phyloP scores from a whole-genome alignment of 2,329 filamentous ascomycete genomes.

The Talaromyces albobiverticillius region DNA sequence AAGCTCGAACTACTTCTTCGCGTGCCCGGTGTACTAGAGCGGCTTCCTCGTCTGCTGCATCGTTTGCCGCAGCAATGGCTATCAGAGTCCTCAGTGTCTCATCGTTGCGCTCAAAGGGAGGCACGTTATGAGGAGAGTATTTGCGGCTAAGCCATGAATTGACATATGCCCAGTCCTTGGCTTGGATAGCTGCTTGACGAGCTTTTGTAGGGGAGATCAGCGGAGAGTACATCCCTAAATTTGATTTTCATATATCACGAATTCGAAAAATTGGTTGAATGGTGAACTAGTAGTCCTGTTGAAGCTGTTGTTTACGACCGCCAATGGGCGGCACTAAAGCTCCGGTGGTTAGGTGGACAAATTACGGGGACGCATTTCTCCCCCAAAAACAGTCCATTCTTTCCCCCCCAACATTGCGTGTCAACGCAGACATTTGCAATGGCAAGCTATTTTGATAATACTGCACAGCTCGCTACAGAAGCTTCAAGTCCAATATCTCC shows the following conservation, averaged over 20 bases:
- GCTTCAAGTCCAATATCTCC: slow-evolving; percentile 23
- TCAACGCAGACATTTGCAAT: slow-evolving; percentile 19
- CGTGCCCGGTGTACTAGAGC: slow-evolving; percentile 34
- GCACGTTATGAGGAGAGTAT: slow-evolving; percentile 62
- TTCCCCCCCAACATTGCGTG: not conserved
- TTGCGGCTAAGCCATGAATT: slow-evolving; percentile 77
- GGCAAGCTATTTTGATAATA: slow-evolving; percentile 33
- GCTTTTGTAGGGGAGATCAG: slow-evolving; percentile 62
- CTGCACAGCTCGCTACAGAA: slow-evolving; percentile 22
- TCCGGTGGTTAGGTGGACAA: not conserved
- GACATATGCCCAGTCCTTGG: slow-evolving; percentile 88
- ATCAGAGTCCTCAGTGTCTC: slow-evolving; percentile 76
- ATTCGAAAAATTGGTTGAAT: not conserved
- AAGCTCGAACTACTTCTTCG: slow-evolving; percentile 32
- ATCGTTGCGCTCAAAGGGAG: slow-evolving; percentile 79
- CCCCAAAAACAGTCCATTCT: slow-evolving; percentile 12
- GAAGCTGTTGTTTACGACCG: not conserved
- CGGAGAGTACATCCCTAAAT: slow-evolving; percentile 39
- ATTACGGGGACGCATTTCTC: slow-evolving; percentile 18
- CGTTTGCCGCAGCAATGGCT: slow-evolving; percentile 71
- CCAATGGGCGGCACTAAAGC: not conserved
- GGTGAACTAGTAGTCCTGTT: too few species aligned
- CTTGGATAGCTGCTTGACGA: slow-evolving; percentile 73
- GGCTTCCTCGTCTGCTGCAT: slow-evolving; percentile 56
- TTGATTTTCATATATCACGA: too few species aligned